These are phyloP conservation scores for Primulina eburnea DNA, from an alignment of 257 asterid species.

Conservation along the genomic window DNA sequence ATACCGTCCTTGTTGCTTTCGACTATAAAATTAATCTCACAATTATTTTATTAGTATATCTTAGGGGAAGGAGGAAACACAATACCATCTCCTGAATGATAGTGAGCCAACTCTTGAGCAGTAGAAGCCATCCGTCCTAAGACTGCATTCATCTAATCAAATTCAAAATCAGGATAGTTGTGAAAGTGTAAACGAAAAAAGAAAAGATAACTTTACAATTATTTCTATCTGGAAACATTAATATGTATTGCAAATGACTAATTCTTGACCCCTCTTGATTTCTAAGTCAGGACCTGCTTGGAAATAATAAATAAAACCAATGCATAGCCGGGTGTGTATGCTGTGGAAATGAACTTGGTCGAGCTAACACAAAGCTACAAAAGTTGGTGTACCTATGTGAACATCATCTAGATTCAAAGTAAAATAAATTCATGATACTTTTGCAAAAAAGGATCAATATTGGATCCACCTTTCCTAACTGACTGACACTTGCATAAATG, in stretches of 20 bases:
- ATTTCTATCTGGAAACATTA: constrained; percentile 13
- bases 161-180: constrained; percentile 20
- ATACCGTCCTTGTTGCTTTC: neutral
- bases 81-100: constrained; percentile 97
- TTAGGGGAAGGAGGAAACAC: constrained; percentile 23
- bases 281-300: too few relatives aligned
- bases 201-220: neutral
- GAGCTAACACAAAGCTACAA: too few relatives aligned
- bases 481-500: too few relatives aligned
- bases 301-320: too few relatives aligned
- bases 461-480: too few relatives aligned
- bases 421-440: too few relatives aligned
- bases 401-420: too few relatives aligned
- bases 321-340: too few relatives aligned
- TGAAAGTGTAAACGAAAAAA: neutral
- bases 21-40: constrained; percentile 6
- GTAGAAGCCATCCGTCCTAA: constrained; percentile 88
- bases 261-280: constrained; percentile 1
- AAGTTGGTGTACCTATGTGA: too few relatives aligned
- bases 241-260: constrained; percentile 16
- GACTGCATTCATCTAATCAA: constrained; percentile 78
- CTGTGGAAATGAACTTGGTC: too few relatives aligned
- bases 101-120: constrained; percentile 87
- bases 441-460: too few relatives aligned
- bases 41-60: neutral